Percentiles rank a stretch among this genome's conserved stretches.
Evolutionary conservation across 371 early-diverging fungal genomes (phyloP).

Genomic region (Lichtheimia ramosa): DNA sequence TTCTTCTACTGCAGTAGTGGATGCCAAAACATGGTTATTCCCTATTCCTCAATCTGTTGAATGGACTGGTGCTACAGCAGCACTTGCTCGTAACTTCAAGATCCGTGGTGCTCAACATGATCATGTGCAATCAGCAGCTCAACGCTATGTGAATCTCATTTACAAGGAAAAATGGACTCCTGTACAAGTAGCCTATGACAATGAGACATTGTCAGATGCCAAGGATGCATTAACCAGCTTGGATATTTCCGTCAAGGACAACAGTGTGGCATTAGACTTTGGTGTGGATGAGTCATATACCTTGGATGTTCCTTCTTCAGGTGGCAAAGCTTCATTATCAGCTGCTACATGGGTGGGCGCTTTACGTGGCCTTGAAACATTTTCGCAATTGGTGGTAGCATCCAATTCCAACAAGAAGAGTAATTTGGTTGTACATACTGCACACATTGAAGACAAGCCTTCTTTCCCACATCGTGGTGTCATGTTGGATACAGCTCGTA

Average conservation of each 20-base stretch:
- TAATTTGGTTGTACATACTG: slow-evolving; percentile 48
- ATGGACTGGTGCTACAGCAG: slow-evolving; percentile 34
- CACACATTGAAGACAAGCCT: slow-evolving; percentile 71
- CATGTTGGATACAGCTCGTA: slow-evolving; percentile 75
- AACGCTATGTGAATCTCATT: slow-evolving; percentile 35
- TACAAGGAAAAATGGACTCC: slow-evolving; percentile 40
- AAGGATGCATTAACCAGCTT: slow-evolving; percentile 17
- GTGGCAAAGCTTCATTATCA: slow-evolving; percentile 49
- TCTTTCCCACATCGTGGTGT: slow-evolving; percentile 74
- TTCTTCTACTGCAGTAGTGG: slow-evolving; percentile 18
- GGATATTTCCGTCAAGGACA: slow-evolving; percentile 29
- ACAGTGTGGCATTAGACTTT: slow-evolving; percentile 35
- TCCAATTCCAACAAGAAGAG: slow-evolving; percentile 5
- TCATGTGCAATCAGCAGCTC: slow-evolving; percentile 35
- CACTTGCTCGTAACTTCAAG: slow-evolving; percentile 21
- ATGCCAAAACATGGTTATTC: slow-evolving; percentile 39
- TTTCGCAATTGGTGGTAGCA: slow-evolving; percentile 65
- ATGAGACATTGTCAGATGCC: slow-evolving; percentile 3
- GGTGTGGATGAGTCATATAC: slow-evolving; percentile 70
- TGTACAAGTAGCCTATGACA: slow-evolving; percentile 26
- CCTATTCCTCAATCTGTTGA: slow-evolving; percentile 43
- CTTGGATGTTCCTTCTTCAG: slow-evolving; percentile 51
- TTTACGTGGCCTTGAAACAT: slow-evolving; percentile 76
- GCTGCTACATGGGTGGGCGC: slow-evolving; percentile 79
- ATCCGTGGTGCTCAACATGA: slow-evolving; percentile 21